Conservation (phyloP, 2,329 filamentous ascomycete species). For the Colletotrichum destructivum region DNA sequence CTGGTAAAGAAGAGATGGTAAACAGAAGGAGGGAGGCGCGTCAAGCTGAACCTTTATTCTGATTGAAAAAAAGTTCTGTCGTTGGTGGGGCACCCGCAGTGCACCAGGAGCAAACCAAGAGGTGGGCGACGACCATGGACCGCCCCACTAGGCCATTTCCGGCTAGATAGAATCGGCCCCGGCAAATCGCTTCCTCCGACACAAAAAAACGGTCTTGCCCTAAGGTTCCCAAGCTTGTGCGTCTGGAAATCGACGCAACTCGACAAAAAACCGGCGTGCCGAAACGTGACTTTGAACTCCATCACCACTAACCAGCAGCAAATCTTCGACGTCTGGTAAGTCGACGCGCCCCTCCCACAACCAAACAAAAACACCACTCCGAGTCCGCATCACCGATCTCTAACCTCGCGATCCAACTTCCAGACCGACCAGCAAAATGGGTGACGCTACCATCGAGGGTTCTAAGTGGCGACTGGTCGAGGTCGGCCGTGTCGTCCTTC, state of each 20-base stretch:
- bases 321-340: conserved; percentile 43
- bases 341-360: conserved; percentile 42
- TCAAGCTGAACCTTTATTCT: conserved; percentile 14
- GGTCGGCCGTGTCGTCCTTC: conserved; percentile 96
- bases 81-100: conserved; percentile 24
- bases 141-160: conserved; percentile 13
- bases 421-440: conserved; percentile 80
- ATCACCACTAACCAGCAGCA: conserved; percentile 42
- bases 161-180: conserved; percentile 10
- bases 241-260: conserved; percentile 17
- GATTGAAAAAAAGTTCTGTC: conserved; percentile 27
- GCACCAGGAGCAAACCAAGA: neutral
- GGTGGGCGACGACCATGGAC: conserved; percentile 10
- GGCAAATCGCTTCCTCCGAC: conserved; percentile 30
- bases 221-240: conserved; percentile 18
- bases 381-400: conserved; percentile 45
- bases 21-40: neutral
- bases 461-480: conserved; percentile 96
- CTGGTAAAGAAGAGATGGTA: conserved; percentile 6
- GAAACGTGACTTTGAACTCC: conserved; percentile 32
- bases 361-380: conserved; percentile 42
- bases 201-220: conserved; percentile 8
- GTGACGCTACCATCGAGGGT: conserved; percentile 85
- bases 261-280: conserved; percentile 19
- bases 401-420: conserved; percentile 45